Base-by-base conservation (phyloP, 1,139 yeast genomes). In the Geotrichum europaeum region DNA sequence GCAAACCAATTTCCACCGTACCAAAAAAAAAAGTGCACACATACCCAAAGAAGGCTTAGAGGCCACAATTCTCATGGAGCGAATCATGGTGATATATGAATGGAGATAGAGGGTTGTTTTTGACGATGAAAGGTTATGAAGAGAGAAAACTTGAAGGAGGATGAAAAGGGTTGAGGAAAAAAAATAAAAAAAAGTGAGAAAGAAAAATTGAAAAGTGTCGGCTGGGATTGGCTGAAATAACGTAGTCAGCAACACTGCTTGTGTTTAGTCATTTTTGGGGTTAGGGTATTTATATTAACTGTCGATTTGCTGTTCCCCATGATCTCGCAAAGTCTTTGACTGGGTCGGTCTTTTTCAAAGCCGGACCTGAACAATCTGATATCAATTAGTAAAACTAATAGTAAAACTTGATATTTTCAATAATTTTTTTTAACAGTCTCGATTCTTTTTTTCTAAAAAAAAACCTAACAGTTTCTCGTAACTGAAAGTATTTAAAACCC, bases 51-150 rank as follows among this genome's bases (percentile, higher is more conserved):
- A 49, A n/a, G 55, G 53, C 40, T 55, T 59, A 40, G 60, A 56
- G 49, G 62, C 57, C 55, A 59, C 60, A 52, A 56, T 49, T 30
- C 62, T 56, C 52, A 59, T 45, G 18, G 63, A 57, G 51, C 60
- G 62, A 55, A 61, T 57, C 63, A 61, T 61, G 53, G 57, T 56
- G 15, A 15, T 18, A 15, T 45, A 52, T 15, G 34, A 45, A n/a
- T 32, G 20, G 22, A 49, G 12, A 34, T 36, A 25, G 18, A 36
- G 30, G 58, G 34, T 28, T 51, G 20, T 36, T 36, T 36, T n/a
- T 9, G 28, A 36, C 28, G 52, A 18, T 50, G 34, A 36, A n/a
- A 45, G 40, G 50, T 43, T 43, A 20, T 22, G 43, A 10, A 20
- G 53, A 40, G 32, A 45, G 22, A n/a, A n/a, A 34, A 36, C 43